Base-by-base conservation (phyloP, 1,284 basidiomycete species). In the Taiwanofungus camphoratus region DNA sequence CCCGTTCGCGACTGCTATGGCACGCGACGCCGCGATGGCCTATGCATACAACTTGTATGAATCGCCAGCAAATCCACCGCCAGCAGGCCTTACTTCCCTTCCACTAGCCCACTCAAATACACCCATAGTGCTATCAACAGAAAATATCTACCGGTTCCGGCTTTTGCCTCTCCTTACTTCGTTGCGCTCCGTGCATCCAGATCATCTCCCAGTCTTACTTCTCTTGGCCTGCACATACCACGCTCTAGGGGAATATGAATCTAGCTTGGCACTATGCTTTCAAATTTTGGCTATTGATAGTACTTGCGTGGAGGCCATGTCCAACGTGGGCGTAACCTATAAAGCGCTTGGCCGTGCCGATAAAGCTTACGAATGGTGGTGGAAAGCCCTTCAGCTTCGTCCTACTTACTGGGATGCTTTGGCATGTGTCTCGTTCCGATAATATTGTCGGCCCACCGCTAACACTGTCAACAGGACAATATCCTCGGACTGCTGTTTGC, bases 311-410 rank as follows among this genome's bases (percentile, higher is more conserved):
- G 71, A 74, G 54, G 69, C 70, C 6, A 71, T 74, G 70, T 65
- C 65, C 42, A 77, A 77, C 50, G 68, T 76, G 30, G 75, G 74
- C 4, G 73, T 71, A 6, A 70, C 73, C 5, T 56, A 71, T 39
- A 64, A 69, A 16, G 67, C 69, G 59, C 66, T 39, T 29, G 51
- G 54, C 22, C 48, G 48, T 7, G 39, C 41, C 31, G 51, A 57
- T 15, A 46, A 59, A 27, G 59, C 58, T 0, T 58, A 49, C 32
- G 51, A 58, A 18, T 58, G 54, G 53, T 61, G 59, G 59, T 55
- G 54, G 55, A 57, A 56, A 41, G 59, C 59, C 18, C 48, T 61
- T n/a, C 52, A 52, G 23, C 34, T 46, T 0, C 48, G 49, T 0
- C 58, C 59, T 1, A 54, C 52, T 2, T 60, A 57, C 32, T 60